phyloP scores from a whole-genome alignment of 2,329 filamentous ascomycete species.

The Diaporthe citriasiana region DNA sequence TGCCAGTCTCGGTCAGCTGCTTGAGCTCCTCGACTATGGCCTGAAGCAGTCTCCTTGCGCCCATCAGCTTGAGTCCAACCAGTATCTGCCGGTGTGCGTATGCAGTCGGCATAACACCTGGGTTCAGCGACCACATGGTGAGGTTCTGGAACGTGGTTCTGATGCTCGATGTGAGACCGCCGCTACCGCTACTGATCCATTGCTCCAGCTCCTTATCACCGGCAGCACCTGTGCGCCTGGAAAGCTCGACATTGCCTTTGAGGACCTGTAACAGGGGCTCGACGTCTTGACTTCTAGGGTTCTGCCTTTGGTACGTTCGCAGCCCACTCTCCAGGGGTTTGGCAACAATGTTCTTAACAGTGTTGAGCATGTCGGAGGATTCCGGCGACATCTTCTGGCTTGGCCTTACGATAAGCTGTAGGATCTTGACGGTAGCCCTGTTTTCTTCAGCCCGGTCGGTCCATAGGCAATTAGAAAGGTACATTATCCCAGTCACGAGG shows the following conservation, averaged over 20 bases:
- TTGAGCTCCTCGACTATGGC: constrained; percentile 78
- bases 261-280: constrained; percentile 78
- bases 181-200: constrained; percentile 71
- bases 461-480: constrained; percentile 79
- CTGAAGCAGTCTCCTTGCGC: constrained; percentile 71
- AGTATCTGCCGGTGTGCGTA: constrained; percentile 82
- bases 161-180: constrained; percentile 70
- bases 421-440: constrained; percentile 77
- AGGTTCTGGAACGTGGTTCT: constrained; percentile 74
- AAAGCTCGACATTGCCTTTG: constrained; percentile 69
- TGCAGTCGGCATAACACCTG: constrained; percentile 68
- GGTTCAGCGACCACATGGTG: constrained; percentile 75
- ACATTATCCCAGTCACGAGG: constrained; percentile 79
- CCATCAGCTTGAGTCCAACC: constrained; percentile 71
- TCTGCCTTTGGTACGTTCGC: constrained; percentile 74
- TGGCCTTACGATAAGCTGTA: constrained; percentile 80
- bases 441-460: constrained; percentile 74
- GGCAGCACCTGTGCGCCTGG: constrained; percentile 72
- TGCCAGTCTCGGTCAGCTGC: constrained; percentile 70
- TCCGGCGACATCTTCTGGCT: constrained; percentile 77
- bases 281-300: constrained; percentile 77
- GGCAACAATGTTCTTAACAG: constrained; percentile 79
- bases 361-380: constrained; percentile 77
- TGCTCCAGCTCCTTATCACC: constrained; percentile 77
- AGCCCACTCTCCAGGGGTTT: constrained; percentile 78